Percentiles rank a stretch among this genome's conserved stretches.
Evolutionary conservation across 1,284 basidiomycete genomes (phyloP).

Genomic region (Melampsora occidentalis): DNA sequence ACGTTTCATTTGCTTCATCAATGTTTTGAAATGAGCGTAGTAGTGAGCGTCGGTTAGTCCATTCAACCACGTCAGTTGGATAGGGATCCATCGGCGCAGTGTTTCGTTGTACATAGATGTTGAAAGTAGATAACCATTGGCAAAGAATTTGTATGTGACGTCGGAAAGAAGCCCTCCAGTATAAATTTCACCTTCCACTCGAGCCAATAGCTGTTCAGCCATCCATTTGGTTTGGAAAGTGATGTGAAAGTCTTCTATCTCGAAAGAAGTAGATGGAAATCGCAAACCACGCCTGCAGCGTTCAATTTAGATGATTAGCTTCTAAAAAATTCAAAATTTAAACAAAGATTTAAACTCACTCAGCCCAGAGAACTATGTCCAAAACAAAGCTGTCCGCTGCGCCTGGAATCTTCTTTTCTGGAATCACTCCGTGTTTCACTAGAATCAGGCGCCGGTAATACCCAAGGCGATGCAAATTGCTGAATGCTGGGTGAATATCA

Average conservation of each 20-base stretch:
- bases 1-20: background rate
- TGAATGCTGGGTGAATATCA: background rate
- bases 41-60: background rate
- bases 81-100: background rate
- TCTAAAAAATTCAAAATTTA: no score
- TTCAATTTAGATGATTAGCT: no score
- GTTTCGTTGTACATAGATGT: no score
- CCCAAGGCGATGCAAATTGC: background rate
- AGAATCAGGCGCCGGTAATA: background rate
- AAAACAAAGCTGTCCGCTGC: background rate
- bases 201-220: background rate
- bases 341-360: no score
- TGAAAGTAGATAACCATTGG: constrained; percentile 4
- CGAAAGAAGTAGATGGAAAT: background rate
- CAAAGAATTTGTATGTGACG: constrained; percentile 16
- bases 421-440: background rate
- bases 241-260: no score
- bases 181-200: background rate
- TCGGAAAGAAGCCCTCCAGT: background rate
- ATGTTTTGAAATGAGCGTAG: background rate
- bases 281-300: background rate
- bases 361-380: background rate
- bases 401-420: background rate
- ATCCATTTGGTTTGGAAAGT: no score
- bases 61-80: constrained; percentile 5